These are phyloP conservation scores for Claviceps sp. DNA, from an alignment of 2,329 filamentous ascomycete species.

Conservation along the genomic window DNA sequence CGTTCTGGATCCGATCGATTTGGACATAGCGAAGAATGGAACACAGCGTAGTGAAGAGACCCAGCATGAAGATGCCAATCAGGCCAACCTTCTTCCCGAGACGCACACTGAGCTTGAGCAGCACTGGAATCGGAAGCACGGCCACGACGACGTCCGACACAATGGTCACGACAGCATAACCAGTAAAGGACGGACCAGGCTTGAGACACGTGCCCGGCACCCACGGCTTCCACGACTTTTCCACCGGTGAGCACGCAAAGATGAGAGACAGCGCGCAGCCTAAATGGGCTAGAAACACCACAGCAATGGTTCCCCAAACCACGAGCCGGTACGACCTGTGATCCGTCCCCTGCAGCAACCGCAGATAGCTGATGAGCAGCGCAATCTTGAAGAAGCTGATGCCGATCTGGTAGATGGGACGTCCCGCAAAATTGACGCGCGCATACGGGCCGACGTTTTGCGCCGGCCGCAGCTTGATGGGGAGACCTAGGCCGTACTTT, in stretches of 20 bases:
- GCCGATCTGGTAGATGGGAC: constrained; percentile 40
- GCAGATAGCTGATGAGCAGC: constrained; percentile 37
- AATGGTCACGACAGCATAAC: constrained; percentile 37
- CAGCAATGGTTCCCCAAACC: constrained; percentile 29
- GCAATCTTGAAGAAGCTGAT: constrained; percentile 45
- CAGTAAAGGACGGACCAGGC: constrained; percentile 34
- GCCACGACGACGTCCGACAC: constrained; percentile 36
- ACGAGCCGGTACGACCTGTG: constrained; percentile 28
- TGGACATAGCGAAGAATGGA: constrained; percentile 38
- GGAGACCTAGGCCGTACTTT: constrained; percentile 37
- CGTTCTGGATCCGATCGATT: constrained; percentile 34
- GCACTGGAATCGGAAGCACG: constrained; percentile 34
- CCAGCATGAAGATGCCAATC: constrained; percentile 36
- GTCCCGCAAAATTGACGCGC: constrained; percentile 36
- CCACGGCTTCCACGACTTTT: constrained; percentile 31
- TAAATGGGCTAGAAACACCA: constrained; percentile 33
- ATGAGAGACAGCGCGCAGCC: constrained; percentile 35
- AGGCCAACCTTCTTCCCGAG: constrained; percentile 35
- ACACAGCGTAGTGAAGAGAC: constrained; percentile 41
- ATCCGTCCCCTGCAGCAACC: constrained; percentile 34
- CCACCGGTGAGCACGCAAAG: constrained; percentile 34
- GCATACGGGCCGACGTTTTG: constrained; percentile 31
- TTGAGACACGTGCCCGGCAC: constrained; percentile 30
- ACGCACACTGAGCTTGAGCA: constrained; percentile 35
- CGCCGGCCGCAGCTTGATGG: constrained; percentile 28